phyloP scores from a whole-genome alignment of 2,329 filamentous ascomycete genomes.

The Penicillium sp. region DNA sequence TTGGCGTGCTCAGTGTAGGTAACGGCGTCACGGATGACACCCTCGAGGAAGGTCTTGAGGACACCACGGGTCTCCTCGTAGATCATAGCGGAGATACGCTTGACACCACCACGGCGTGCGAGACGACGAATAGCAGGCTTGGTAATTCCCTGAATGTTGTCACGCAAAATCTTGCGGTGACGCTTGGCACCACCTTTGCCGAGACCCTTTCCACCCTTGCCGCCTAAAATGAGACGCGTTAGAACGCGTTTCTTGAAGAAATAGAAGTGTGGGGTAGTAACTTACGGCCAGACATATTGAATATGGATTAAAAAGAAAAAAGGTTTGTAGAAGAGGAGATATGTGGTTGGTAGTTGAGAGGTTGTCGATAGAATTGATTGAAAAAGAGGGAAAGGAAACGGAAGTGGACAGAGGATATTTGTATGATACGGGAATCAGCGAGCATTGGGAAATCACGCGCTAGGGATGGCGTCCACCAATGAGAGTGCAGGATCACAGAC shows the following conservation, averaged over 20 bases:
- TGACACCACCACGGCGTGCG: slow-evolving; percentile 98
- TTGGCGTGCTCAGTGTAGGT: slow-evolving; percentile 82
- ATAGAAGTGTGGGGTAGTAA: slow-evolving; percentile 24
- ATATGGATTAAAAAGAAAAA: slow-evolving; percentile 27
- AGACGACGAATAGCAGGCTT: slow-evolving; percentile 99
- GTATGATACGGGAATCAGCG: slow-evolving; percentile 34
- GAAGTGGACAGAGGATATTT: slow-evolving; percentile 40
- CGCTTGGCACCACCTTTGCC: slow-evolving; percentile 98
- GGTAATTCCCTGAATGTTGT: slow-evolving; percentile 99
- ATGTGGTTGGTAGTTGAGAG: slow-evolving; percentile 19
- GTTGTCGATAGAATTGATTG: slow-evolving; percentile 25
- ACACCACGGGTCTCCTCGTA: slow-evolving; percentile 81
- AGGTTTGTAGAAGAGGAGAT: slow-evolving; percentile 13
- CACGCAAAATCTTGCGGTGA: slow-evolving; percentile 97
- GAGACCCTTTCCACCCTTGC: slow-evolving; percentile 96
- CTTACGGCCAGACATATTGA: slow-evolving; percentile 61
- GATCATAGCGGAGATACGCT: slow-evolving; percentile 98
- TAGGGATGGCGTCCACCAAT: slow-evolving; percentile 36
- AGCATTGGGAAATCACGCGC: slow-evolving; percentile 38
- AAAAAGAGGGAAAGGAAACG: slow-evolving; percentile 21
- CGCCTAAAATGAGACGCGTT: slow-evolving; percentile 59
- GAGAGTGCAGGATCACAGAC: slow-evolving; percentile 29
- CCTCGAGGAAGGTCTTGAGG: slow-evolving; percentile 79
- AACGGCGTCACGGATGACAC: slow-evolving; percentile 74
- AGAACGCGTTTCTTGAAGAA: slow-evolving; percentile 34